Base-by-base conservation (phyloP, 1,139 yeast species). In the Blastobotrys ciferrii region DNA sequence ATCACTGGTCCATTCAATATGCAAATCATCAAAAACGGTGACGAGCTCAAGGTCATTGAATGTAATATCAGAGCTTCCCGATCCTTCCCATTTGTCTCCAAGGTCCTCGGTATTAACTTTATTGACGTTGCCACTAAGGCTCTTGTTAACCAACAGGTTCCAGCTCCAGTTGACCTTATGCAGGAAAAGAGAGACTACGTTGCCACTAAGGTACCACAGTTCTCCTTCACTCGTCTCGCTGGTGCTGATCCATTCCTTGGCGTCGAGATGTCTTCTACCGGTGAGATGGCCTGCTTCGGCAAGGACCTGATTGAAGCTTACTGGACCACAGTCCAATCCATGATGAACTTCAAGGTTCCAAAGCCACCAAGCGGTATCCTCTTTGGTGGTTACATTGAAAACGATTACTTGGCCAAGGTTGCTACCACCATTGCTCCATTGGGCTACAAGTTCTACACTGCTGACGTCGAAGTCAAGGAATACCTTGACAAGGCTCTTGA, bases 231-330 rank as follows among this genome's bases (percentile, higher is more conserved):
- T 39, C 84, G 98, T 71, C 80, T 92, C 63, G 89, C 98, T 46
- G 98, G 98, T 62, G 98, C 98, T 53, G 98, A 92, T 70, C 98
- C 98, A 48, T 89, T 92, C 53, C 77, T 92, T 60, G 98, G 98
- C 72, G 98, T 92, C 59, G 98, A 92, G 73, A 92, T 92, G 98
- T 98, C 98, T 33, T 91, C 98, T 23, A 92, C 98, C 45, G 98
- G 98, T 68, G 98, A 92, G 74, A 85, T 92, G 65, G 98, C 98
- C 23, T 87, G 96, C 68, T 92, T 92, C 66, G 98, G 98, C 62
- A 76, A 75, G 57, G 84, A 88, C 68, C 71, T 84, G 56, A 66
- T 79, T 54, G 98, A 92, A 70, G 96, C 98, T 35, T 92, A 92
- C 76, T 92, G 98, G 98, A 85, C 97, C 33, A 85, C 98, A 12